Evolutionary conservation across 331 rosid species (phyloP), one percentile per base, ranked within the genome.

Genomic region (Pyracantha coccinea): DNA sequence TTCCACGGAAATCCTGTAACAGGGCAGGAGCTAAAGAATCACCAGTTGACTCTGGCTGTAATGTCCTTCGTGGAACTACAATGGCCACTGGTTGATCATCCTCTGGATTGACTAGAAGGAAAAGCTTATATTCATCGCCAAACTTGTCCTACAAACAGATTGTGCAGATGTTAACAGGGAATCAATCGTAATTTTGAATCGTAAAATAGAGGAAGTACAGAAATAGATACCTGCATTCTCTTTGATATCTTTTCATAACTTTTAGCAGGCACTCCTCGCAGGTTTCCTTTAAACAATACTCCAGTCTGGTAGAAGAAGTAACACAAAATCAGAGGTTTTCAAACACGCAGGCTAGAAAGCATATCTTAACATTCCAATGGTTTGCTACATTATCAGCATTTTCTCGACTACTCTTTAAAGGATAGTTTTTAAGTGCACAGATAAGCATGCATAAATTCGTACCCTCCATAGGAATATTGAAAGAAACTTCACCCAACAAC

Each of bases 31-130:
- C 14, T 76, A 67, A 79, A 83, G 27, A 75, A 75, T 75, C 75
- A 92, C 99, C 94, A n/a, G 97, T 86, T 32, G 96, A 85, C 86
- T 89, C 99, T 17, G 98, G 98, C 83, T 92, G 99, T 82, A 95
- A 84, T 81, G 96, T 92, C 80, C 32, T 83, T 80, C 75, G 77
- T 78, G 98, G 99, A 81, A 95, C 96, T 78, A 95, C 98, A 35
- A 95, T 96, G 5, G 96, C 98, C 75, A 92, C 98, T 16, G 99
- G 99, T 81, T 87, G 87, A 84, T 95, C 99, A 73, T 95, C 99
- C 93, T 92, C 98, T 2, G 99, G 99, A 86, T 95, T 88, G 78
- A 92, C 72, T 77, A 95, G 75, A 83, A 95, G 90, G 83, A 95
- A 95, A 82, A 95, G 90, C 83, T 83, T 95, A 80, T 86, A 95